phyloP scores from a whole-genome alignment of 345 rosid genomes.

The Kernera saxatilis region DNA sequence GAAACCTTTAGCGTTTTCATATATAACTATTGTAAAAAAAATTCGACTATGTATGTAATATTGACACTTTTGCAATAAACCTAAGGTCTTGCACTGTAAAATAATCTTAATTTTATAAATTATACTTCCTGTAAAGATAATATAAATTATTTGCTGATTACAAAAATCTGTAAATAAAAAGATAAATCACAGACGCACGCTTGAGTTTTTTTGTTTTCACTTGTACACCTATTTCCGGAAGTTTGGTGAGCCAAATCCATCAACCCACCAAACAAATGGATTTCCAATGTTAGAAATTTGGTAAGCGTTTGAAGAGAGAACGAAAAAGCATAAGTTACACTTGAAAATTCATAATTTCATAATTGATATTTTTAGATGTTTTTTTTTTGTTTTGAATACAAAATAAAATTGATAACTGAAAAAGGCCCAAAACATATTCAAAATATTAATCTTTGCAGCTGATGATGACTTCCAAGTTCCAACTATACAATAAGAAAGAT shows the following conservation, averaged over 20 bases:
- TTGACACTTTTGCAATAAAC: background rate
- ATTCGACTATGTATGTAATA: background rate
- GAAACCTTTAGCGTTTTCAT: background rate
- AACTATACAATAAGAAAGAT: slow-evolving; percentile 39
- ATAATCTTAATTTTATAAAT: background rate
- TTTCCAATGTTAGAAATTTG: background rate
- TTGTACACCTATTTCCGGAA: too few species aligned
- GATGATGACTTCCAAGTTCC: slow-evolving; percentile 19
- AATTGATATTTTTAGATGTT: background rate
- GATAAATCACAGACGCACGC: background rate
- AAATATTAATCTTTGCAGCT: slow-evolving; percentile 15
- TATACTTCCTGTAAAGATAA: background rate
- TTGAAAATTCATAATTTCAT: slow-evolving; percentile 4
- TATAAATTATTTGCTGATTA: background rate
- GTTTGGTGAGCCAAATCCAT: slow-evolving; percentile 19
- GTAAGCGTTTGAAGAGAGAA: background rate
- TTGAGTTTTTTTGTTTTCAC: background rate
- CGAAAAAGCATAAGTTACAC: background rate
- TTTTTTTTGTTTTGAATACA: slow-evolving; percentile 16
- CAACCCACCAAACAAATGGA: slow-evolving; percentile 29
- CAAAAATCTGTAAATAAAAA: background rate
- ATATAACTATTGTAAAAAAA: background rate
- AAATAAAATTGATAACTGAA: background rate
- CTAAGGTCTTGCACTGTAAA: background rate
- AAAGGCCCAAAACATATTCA: slow-evolving; percentile 11